A percentile compares a stretch with the other conserved stretches of the same genome.
These are phyloP conservation scores for Solanum ossicruentum DNA, from an alignment of 257 asterid species.

Conservation along the genomic window DNA sequence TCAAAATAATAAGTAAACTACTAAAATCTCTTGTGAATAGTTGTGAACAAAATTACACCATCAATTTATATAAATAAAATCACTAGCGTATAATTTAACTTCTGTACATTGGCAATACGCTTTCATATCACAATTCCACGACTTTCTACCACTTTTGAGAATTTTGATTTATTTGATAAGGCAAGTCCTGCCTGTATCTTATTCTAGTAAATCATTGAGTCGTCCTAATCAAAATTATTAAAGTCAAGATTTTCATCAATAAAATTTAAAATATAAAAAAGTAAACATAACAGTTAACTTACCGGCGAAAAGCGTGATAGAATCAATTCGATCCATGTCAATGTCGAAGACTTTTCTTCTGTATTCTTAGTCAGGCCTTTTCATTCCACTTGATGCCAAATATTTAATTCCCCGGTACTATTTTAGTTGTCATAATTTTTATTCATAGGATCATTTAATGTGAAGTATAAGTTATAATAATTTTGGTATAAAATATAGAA, in stretches of 20 bases:
- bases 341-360: background rate
- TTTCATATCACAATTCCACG: background rate
- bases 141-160: background rate
- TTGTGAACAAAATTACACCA: background rate
- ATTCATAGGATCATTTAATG: too few species aligned
- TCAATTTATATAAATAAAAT: background rate
- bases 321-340: background rate
- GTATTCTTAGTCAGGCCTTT: background rate
- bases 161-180: background rate
- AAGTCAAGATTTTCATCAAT: background rate
- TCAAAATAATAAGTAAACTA: background rate
- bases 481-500: too few species aligned
- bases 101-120: background rate
- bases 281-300: background rate
- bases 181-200: background rate
- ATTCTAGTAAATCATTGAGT: background rate
- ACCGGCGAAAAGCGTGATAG: background rate
- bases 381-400: background rate
- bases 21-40: background rate
- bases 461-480: too few species aligned
- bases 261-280: background rate
- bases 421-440: too few species aligned
- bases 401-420: too few species aligned
- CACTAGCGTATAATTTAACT: background rate
- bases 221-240: accelerated